Conservation (phyloP, 192 early-diverging fungal genomes). For the Jimgerdemannia flammicorona region DNA sequence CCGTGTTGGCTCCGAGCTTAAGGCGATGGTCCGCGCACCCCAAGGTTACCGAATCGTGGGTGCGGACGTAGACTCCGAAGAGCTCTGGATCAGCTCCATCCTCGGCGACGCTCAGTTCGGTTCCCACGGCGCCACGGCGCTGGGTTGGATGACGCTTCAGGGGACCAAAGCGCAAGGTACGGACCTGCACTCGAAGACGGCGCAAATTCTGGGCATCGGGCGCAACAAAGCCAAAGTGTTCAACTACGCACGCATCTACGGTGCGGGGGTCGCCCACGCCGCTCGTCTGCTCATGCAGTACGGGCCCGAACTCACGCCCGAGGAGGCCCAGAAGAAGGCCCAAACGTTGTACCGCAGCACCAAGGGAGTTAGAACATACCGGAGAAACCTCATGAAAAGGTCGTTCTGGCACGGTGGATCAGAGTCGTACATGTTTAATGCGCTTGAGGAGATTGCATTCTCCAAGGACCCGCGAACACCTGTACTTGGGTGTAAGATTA, state of each 20-base stretch:
- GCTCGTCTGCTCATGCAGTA: constrained; percentile 74
- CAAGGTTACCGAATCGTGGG: constrained; percentile 84
- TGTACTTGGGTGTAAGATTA: constrained; percentile 82
- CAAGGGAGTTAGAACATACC: constrained; percentile 56
- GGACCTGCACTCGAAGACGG: constrained; percentile 93
- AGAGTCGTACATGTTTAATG: constrained; percentile 95
- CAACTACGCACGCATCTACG: constrained; percentile 96
- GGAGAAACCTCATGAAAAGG: constrained; percentile 7
- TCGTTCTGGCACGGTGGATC: constrained; percentile 85
- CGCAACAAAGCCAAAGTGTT: constrained; percentile 92
- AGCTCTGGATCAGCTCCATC: constrained; percentile 94
- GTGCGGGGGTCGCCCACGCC: constrained; percentile 85
- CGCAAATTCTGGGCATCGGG: constrained; percentile 78
- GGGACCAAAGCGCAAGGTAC: constrained; percentile 86
- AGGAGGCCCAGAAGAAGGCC: constrained; percentile 62
- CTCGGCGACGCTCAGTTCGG: constrained; percentile 93
- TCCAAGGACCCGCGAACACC: constrained; percentile 77
- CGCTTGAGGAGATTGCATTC: constrained; percentile 77
- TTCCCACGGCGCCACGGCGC: constrained; percentile 86
- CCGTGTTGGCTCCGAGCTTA: constrained; percentile 92
- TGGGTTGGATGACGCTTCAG: constrained; percentile 98
- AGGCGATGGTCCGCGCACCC: constrained; percentile 82
- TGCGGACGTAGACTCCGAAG: constrained; percentile 96
- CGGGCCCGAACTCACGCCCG: constrained; percentile 64
- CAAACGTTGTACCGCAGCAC: constrained; percentile 72